Base-by-base conservation (phyloP, 257 asterid species). In the Solanum lycopersicoides region DNA sequence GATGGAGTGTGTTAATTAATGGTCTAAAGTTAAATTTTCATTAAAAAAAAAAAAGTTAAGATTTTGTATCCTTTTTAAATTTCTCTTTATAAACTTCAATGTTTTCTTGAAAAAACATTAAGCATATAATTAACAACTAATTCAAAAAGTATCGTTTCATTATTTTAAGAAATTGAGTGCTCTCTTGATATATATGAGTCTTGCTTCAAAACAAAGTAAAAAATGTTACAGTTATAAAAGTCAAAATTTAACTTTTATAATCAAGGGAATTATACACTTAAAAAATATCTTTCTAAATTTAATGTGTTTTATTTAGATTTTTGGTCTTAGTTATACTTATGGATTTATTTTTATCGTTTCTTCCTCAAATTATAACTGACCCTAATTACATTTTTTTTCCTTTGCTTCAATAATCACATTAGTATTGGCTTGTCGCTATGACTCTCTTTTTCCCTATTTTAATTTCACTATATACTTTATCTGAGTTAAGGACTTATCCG, bases 401-500 rank as follows among this genome's bases (percentile, higher is more conserved):
- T 11, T n/a, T 63, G 34, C 71, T 65, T 65, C 34, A 65, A 11
- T 11, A 63, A 63, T n/a, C 8, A 63, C 32, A n/a, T 63, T 63
- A 63, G 71, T 11, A 63, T 63, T 60, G n/a, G 7, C 14, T 60
- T 60, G 30, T 63, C 1, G 25, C 6, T 59, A 59, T 3, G n/a
- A 8, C 4, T 59, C 66, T 59, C 28, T 59, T 59, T 6, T 59
- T 59, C 6, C 9, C 1, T 3, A 8, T 59, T 20, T 50, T 50
- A 35, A 5, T 50, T 59, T 59, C 0, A 20, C 4, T 18, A 18
- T 56, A 20, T 20, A 10, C 10, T 56, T 18, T 53, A 18, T 53
- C 0, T 53, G 63, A 53, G 10, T 4, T 5, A 21, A 21, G 0
- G 13, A 0, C 21, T 3, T 59, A 59, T 59, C 1, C 12, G 5